Evolutionary conservation across 2,329 filamentous ascomycete species (phyloP), one percentile per base, ranked within the genome.

Genomic region (Colletotrichum viniferum): DNA sequence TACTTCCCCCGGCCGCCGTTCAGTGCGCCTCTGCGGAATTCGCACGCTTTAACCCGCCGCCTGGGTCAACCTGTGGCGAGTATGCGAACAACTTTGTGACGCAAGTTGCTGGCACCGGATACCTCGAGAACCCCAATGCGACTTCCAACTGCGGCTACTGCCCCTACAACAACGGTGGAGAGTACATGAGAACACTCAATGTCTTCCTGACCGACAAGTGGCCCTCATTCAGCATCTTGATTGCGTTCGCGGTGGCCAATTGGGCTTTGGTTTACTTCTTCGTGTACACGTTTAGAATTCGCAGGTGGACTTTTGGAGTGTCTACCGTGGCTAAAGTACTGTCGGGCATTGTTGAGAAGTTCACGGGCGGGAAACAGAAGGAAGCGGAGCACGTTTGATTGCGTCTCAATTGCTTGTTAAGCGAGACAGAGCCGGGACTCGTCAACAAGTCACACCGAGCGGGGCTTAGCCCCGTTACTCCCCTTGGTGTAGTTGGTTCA

Each of bases 261-360:
- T 95, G 92, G 92, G 85, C 88, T 55, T 83, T 95, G 69, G 93
- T 95, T 1, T 94, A 94, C 82, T 94, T 95, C 84, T 95, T 96
- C 81, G 92, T 95, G 72, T 96, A 93, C 84, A 93, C 91, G 4
- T 92, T 95, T 8, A 88, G 94, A 21, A 90, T 95, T 70, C 89
- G 88, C 77, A 90, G 92, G 9, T 95, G 93, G 93, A 90, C 84
- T 26, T 95, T 95, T 82, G 94, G 93, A 1, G 52, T 75, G 10
- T n/a, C 63, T 0, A 60, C 73, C 2, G 28, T 75, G 12, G 14
- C 56, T 10, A 69, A 36, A 6, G n/a, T 14, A 32, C n/a, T 14
- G 18, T 67, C 73, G 10, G 28, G 18, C 21, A 14, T 62, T 3
- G 16, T 56, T 6, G 34, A 43, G 13, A 69, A 48, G 55, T 4